A percentile compares a stretch with the other conserved stretches of the same genome.
Evolutionary conservation across 2,329 filamentous ascomycete species (phyloP).

Genomic region (Alternaria viburni): DNA sequence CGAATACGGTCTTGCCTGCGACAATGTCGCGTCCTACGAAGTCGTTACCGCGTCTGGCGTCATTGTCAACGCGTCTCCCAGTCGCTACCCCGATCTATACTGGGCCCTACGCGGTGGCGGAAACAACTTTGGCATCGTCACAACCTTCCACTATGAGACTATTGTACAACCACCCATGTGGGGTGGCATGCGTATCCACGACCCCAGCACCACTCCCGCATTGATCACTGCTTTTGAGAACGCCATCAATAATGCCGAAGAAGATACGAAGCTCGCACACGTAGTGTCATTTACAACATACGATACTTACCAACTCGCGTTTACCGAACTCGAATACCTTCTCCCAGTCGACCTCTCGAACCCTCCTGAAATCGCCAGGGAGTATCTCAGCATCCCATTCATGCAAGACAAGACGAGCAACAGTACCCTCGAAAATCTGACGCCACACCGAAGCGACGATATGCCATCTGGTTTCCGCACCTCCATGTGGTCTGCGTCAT

Average conservation of each 20-base stretch:
- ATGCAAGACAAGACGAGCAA: background rate
- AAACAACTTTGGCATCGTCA: constrained; percentile 3
- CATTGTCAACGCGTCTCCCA: background rate
- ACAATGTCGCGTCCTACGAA: background rate
- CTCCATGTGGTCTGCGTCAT: background rate
- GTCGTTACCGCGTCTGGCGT: background rate
- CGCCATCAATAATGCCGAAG: background rate
- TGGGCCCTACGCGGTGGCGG: constrained; percentile 2
- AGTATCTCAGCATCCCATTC: background rate
- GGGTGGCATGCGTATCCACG: background rate
- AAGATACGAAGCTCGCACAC: background rate
- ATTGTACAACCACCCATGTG: background rate
- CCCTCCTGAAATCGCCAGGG: background rate
- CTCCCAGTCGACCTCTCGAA: background rate
- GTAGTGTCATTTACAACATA: background rate
- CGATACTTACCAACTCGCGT: background rate
- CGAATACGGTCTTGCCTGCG: constrained; percentile 2
- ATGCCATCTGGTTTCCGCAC: background rate
- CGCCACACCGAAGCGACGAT: background rate
- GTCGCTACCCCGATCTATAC: background rate
- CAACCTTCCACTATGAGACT: background rate
- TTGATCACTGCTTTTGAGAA: background rate
- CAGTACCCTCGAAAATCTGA: background rate
- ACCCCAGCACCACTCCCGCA: background rate
- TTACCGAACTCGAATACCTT: background rate